phyloP scores from a whole-genome alignment of 306 rosid species.

The Cucurbita pepo region DNA sequence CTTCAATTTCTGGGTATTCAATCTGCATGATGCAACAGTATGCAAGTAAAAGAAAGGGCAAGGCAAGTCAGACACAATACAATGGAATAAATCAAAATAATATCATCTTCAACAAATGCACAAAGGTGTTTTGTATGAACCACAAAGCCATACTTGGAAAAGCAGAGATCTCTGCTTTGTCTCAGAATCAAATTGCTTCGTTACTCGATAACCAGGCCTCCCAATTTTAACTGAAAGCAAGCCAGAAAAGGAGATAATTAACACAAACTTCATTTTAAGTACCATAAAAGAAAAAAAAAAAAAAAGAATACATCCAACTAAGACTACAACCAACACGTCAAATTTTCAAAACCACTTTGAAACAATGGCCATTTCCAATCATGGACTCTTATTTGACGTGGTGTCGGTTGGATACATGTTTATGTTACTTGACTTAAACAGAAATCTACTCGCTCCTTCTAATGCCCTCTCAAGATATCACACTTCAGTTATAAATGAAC shows the following conservation, averaged over 20 bases:
- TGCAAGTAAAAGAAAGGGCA: not conserved
- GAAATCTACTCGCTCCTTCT: not conserved
- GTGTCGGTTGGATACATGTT: too few species aligned
- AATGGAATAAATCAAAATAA: not conserved
- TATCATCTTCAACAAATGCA: not conserved
- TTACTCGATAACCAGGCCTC: conserved; percentile 85
- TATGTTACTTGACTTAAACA: too few species aligned
- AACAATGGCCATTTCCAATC: not conserved
- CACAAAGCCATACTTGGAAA: conserved; percentile 44
- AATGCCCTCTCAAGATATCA: not conserved
- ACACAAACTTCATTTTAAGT: not conserved
- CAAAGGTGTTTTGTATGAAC: not conserved
- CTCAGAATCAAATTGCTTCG: conserved; percentile 83
- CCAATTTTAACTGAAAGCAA: conserved; percentile 74
- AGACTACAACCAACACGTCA: not conserved
- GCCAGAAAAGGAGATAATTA: not conserved
- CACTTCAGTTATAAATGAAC: not conserved
- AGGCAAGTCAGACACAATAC: not conserved
- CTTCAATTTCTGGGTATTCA: conserved; percentile 97
- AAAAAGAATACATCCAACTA: not conserved
- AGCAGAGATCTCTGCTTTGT: conserved; percentile 91
- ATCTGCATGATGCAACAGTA: conserved; percentile 30
- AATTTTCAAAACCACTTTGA: not conserved
- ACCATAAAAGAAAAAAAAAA: not conserved
- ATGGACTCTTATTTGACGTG: not conserved